Evolutionary conservation across 345 rosid species (phyloP).

Genomic region (Salix caprea): DNA sequence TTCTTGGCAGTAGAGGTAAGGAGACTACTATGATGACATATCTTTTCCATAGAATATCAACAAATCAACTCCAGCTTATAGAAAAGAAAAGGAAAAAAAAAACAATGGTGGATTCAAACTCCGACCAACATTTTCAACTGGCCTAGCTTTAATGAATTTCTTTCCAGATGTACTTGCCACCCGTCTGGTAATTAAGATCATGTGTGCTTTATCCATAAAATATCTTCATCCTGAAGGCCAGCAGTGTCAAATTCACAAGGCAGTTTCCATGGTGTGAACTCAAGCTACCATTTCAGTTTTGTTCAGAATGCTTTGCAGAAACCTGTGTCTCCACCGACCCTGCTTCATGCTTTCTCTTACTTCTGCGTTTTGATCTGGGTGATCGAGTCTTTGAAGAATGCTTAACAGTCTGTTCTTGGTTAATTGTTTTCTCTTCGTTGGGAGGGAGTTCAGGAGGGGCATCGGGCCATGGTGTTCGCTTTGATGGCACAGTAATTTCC

Average conservation of each 20-base stretch:
- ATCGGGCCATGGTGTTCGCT: constrained; percentile 93
- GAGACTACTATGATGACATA: constrained; percentile 17
- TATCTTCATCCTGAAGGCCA: constrained; percentile 9
- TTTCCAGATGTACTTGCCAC: constrained; percentile 19
- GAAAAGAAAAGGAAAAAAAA: constrained; percentile 3
- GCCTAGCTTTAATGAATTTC: constrained; percentile 15
- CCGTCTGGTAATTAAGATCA: constrained; percentile 3
- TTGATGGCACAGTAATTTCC: constrained; percentile 80
- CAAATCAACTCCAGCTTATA: constrained; percentile 29
- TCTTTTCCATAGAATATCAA: constrained; percentile 20
- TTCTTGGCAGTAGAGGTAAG: constrained; percentile 17
- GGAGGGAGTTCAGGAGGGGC: constrained; percentile 80
- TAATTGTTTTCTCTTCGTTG: constrained; percentile 29
- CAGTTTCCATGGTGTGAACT: constrained; percentile 1
- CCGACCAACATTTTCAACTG: constrained; percentile 14
- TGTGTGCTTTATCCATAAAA: not conserved
- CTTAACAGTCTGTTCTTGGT: constrained; percentile 45
- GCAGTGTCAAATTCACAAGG: constrained; percentile 19
- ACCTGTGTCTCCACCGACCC: constrained; percentile 43
- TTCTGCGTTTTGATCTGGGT: constrained; percentile 54
- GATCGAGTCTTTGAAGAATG: constrained; percentile 51
- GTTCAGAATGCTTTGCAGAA: constrained; percentile 45
- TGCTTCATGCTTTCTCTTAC: constrained; percentile 73
- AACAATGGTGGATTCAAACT: constrained; percentile 17
- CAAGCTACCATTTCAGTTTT: constrained; percentile 25